phyloP scores from a whole-genome alignment of 305 asterid genomes.

The Fraxinus dipetala region DNA sequence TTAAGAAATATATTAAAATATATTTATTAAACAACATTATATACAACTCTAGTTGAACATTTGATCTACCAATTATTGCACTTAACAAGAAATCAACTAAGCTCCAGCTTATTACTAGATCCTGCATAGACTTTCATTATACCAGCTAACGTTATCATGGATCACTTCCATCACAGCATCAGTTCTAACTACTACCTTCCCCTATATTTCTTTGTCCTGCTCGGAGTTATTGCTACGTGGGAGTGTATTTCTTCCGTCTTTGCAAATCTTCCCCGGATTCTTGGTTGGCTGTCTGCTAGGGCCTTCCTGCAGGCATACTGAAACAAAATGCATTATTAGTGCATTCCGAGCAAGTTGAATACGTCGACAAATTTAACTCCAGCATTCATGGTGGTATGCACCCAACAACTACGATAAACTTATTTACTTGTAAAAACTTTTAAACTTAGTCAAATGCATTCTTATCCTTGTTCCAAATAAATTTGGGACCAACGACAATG shows the following conservation, averaged over 20 bases:
- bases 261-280: constrained; percentile 91
- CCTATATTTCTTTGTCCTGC: constrained; percentile 13
- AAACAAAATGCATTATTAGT: constrained; percentile 16
- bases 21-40: constrained; percentile 22
- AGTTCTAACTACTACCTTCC: constrained; percentile 17
- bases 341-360: not conserved
- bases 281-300: constrained; percentile 88
- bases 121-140: constrained; percentile 21
- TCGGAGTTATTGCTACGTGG: constrained; percentile 39
- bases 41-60: constrained; percentile 26
- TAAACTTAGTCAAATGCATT: not conserved
- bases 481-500: not conserved
- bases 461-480: not conserved
- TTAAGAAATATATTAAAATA: not conserved
- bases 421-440: not conserved
- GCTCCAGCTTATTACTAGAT: constrained; percentile 30
- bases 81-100: constrained; percentile 25
- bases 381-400: not conserved
- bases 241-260: constrained; percentile 56
- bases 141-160: constrained; percentile 6
- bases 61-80: constrained; percentile 26
- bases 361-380: not conserved
- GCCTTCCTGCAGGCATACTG: constrained; percentile 99
- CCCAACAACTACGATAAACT: not conserved
- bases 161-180: constrained; percentile 11